Conservation (phyloP, 2,329 filamentous ascomycete species). For the Fusarium nelsonii region DNA sequence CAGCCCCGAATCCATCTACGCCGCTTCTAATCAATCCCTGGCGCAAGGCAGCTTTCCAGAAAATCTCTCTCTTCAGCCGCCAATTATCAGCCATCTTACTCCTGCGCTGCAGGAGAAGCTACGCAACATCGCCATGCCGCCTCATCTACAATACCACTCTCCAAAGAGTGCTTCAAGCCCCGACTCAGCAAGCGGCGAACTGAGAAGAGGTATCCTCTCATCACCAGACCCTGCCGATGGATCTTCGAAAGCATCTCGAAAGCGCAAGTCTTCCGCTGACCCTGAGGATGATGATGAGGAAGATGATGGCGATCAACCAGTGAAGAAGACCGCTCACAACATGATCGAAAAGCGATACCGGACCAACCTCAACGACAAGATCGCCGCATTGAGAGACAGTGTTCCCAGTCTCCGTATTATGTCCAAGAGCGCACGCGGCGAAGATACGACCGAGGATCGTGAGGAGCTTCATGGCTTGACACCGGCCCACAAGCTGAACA, state of each 20-base stretch:
- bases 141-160: constrained; percentile 70
- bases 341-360: constrained; percentile 98
- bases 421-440: constrained; percentile 76
- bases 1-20: constrained; percentile 54
- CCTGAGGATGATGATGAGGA: constrained; percentile 64
- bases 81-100: constrained; percentile 58
- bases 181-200: constrained; percentile 64
- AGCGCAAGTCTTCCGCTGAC: constrained; percentile 76
- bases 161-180: constrained; percentile 70
- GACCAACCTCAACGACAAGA: constrained; percentile 97
- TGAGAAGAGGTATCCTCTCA: constrained; percentile 62
- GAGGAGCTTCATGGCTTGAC: constrained; percentile 82
- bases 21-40: constrained; percentile 44
- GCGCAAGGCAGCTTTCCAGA: constrained; percentile 50
- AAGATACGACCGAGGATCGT: constrained; percentile 78
- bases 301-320: constrained; percentile 65
- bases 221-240: constrained; percentile 68
- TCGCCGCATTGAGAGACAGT: constrained; percentile 89
- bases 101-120: constrained; percentile 71
- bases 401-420: constrained; percentile 90
- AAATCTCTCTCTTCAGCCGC: constrained; percentile 48
- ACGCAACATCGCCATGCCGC: constrained; percentile 73
- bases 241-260: constrained; percentile 66
- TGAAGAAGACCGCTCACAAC: constrained; percentile 96
- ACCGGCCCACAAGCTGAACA: constrained; percentile 94